Evolutionary conservation across 2,329 filamentous ascomycete species (phyloP), one percentile per base, ranked within the genome.

Genomic region (Chlorencoelia australis): DNA sequence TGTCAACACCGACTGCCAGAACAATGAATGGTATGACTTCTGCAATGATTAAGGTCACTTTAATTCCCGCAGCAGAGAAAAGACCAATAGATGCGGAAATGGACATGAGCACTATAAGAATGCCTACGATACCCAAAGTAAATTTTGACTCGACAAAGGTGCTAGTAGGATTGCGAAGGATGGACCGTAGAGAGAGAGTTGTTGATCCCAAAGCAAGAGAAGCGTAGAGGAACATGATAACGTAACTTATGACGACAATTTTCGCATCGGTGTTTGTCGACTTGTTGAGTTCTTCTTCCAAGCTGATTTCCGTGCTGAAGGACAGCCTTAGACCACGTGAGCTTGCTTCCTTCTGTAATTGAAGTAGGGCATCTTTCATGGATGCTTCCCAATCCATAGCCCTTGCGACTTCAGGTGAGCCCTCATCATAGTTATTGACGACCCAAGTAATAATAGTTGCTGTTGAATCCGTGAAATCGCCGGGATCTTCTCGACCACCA

Each of bases 11-110:
- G 18, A 98, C 88, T 9, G 91, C 91, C 14, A 98, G 66, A 7
- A 98, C 89, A 46, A 98, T 79, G 60, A 98, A 98, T 0, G 91
- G 91, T 46, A 98, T 98, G 43, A 98, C 91, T 56, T 98, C 91
- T 4, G 93, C 89, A 43, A 98, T 98, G 53, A 98, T 98, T 47
- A 98, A 67, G 0, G 91, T 98, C 10, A 89, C 91, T 61, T 94
- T 95, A 53, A 98, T 75, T 1, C 88, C 88, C 24, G 78, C 73
- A 57, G 86, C 91, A 1, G 91, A 94, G 55, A 96, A 98, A 27
- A 98, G 67, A 1, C 91, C 91, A 35, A 98, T 89, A 0, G 89
- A 95, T 1, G 91, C 86, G 11, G 83, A 85, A 31, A 98, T 94
- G 2, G 89, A 96, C 87, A 98, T 94, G 45, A 98, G 65, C 4